These are phyloP conservation scores for Citrus sp. DNA, from an alignment of 345 rosid species.

Conservation along the genomic window DNA sequence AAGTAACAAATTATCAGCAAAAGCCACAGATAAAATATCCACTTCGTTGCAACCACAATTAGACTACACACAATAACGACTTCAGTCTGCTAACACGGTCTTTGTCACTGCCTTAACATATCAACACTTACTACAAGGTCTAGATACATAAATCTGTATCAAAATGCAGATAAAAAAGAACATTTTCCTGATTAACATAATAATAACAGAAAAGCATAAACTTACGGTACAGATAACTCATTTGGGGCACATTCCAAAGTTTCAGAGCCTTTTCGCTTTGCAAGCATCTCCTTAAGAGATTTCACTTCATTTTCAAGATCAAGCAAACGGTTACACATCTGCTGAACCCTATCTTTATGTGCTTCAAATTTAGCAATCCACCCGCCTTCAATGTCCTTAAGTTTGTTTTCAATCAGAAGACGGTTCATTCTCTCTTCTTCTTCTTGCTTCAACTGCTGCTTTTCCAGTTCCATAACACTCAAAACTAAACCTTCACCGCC, in stretches of 20 bases:
- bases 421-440: slow-evolving; percentile 57
- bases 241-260: slow-evolving; percentile 24
- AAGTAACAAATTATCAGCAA: background rate
- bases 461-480: slow-evolving; percentile 64
- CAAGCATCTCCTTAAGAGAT: slow-evolving; percentile 33
- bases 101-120: background rate
- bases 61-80: background rate
- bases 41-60: background rate
- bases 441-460: slow-evolving; percentile 58
- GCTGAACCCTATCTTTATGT: slow-evolving; percentile 24
- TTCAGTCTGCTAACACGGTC: background rate
- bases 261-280: slow-evolving; percentile 27
- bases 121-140: background rate
- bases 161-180: background rate
- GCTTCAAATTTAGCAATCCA: slow-evolving; percentile 37
- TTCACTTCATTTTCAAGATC: slow-evolving; percentile 42
- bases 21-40: background rate
- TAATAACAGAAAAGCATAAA: background rate
- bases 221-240: slow-evolving; percentile 18
- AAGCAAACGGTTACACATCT: slow-evolving; percentile 29
- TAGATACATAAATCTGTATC: background rate
- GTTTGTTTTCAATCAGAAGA: slow-evolving; percentile 33
- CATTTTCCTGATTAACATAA: background rate
- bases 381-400: slow-evolving; percentile 48
- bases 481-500: slow-evolving; percentile 81